Percentiles rank a stretch among this genome's conserved stretches.
These are phyloP conservation scores for Neonectria punicea DNA, from an alignment of 2,329 filamentous ascomycete species.

Conservation along the genomic window DNA sequence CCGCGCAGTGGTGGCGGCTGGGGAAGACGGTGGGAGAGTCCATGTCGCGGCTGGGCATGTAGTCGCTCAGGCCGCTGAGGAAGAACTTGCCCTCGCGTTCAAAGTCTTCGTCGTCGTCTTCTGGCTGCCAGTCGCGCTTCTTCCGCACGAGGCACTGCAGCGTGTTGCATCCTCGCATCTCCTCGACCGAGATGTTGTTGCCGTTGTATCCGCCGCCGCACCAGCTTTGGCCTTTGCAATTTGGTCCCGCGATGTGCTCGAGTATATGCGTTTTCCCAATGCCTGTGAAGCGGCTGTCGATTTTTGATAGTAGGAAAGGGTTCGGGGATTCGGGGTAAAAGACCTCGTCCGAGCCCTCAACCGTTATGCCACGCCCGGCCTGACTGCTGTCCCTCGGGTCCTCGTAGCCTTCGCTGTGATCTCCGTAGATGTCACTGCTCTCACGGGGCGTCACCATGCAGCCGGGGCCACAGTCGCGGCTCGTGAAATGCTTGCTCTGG, in stretches of 20 bases:
- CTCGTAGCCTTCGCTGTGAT: neutral
- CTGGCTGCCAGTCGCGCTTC: conserved; percentile 21
- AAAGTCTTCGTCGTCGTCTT: conserved; percentile 34
- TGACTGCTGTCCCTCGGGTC: neutral
- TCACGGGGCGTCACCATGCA: neutral
- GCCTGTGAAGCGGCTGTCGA: conserved; percentile 17
- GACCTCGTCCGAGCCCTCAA: neutral
- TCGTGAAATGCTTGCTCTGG: neutral
- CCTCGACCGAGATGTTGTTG: conserved; percentile 35
- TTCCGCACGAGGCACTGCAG: conserved; percentile 42
- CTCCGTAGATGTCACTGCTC: neutral
- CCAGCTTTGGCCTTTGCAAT: conserved; percentile 17
- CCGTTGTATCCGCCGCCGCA: conserved; percentile 35
- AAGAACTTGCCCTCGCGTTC: conserved; percentile 27
- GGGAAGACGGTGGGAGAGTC: conserved; percentile 17
- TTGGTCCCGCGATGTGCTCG: conserved; percentile 40
- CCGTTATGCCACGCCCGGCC: neutral
- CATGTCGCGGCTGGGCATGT: conserved; percentile 25
- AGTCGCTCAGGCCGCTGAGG: conserved; percentile 34
- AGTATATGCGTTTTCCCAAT: conserved; percentile 9
- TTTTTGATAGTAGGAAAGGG: neutral
- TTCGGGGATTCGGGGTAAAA: neutral
- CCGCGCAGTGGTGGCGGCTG: conserved; percentile 10
- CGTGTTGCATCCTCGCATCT: conserved; percentile 41
- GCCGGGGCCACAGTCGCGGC: neutral